Evolutionary conservation across 2,329 filamentous ascomycete genomes (phyloP).

Genomic region (Paecilomyces fulvus): DNA sequence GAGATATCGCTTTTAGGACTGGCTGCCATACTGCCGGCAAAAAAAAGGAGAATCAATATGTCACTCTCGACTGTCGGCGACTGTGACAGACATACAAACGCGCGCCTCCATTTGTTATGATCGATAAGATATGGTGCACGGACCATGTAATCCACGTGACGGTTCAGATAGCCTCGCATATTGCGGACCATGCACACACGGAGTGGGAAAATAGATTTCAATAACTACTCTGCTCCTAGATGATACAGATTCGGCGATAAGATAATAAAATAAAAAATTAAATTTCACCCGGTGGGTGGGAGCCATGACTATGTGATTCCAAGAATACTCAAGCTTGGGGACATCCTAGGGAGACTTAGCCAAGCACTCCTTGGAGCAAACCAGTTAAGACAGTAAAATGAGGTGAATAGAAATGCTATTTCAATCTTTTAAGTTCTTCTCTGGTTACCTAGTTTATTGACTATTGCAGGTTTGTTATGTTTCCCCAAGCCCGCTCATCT

Average conservation of each 20-base stretch:
- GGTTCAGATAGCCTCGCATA: too few relatives aligned
- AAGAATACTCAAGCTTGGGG: too few relatives aligned
- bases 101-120: not conserved
- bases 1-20: conserved; percentile 3
- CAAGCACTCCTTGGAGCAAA: too few relatives aligned
- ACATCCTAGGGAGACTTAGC: too few relatives aligned
- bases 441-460: not conserved
- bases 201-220: too few relatives aligned
- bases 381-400: too few relatives aligned
- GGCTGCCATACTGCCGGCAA: conserved; percentile 2
- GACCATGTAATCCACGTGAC: not conserved
- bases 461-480: not conserved
- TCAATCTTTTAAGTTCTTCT: not conserved
- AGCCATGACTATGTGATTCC: too few relatives aligned
- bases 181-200: too few relatives aligned
- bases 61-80: not conserved
- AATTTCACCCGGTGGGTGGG: too few relatives aligned
- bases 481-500: not conserved
- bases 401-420: not conserved
- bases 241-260: too few relatives aligned
- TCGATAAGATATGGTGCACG: not conserved
- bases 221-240: too few relatives aligned
- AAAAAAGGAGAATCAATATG: not conserved
- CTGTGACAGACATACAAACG: not conserved
- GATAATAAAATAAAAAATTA: too few relatives aligned